Evolutionary conservation across 2,329 filamentous ascomycete species (phyloP), one percentile per base, ranked within the genome.

Genomic region (Trichoderma aggressivum): DNA sequence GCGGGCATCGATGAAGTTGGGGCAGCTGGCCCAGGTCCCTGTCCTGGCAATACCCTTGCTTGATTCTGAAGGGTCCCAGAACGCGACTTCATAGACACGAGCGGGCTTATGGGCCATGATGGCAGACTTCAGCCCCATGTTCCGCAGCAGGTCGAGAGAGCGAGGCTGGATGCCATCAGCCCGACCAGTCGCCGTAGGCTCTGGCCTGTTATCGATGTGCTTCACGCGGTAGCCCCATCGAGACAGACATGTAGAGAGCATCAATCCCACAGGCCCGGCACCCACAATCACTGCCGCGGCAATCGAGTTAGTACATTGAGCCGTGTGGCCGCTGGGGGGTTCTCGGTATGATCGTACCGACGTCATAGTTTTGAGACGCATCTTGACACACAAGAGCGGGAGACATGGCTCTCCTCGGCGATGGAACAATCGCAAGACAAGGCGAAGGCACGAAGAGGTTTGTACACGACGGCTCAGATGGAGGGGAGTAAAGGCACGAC

Each of bases 161-260:
- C 94, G 90, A 47, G 94, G 94, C 82, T 97, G 94, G 71, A 98
- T 97, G 73, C 94, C 94, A 81, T 97, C 94, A 70, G 94, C 94
- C 74, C 94, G 92, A 67, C 94, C 94, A 24, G 94, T 97, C 3
- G 89, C 78, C 14, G 94, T 97, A 18, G 94, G 94, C 77, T 95
- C 92, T 2, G 93, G 86, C 72, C 94, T 88, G 82, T 97, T 97
- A 83, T 97, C 94, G 78, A 97, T 94, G 82, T 97, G 94, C 85
- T 95, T 97, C 81, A 98, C 93, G 80, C 90, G 94, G 86, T 97
- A 98, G 24, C 94, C 94, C 93, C 94, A 97, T 84, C 94, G 87
- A 72, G 93, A 92, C 73, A 98, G 87, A 79, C 92, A 95, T 34
- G 94, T 94, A 10, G 94, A 96, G 28, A 97, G 87, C 82, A 97